Conservation (phyloP, 768 basidiomycete genomes). For the Fomitopsis pulvina region DNA sequence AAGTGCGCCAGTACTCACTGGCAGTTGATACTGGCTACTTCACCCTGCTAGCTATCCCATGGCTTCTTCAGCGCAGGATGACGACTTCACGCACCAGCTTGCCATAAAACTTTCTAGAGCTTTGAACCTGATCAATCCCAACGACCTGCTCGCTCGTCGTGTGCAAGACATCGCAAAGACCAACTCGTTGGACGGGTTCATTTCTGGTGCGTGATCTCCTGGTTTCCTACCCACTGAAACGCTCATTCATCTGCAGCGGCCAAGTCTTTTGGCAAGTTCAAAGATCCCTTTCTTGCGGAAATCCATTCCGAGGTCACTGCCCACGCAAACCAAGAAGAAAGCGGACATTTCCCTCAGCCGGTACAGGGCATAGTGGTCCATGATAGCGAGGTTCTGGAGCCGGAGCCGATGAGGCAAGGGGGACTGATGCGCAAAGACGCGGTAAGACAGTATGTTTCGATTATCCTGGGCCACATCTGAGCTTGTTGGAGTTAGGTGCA, state of each 20-base stretch:
- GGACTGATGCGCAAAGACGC: conserved; percentile 67
- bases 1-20: too few relatives aligned
- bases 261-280: conserved; percentile 80
- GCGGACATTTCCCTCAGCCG: conserved; percentile 41
- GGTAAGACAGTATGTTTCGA: conserved; percentile 29
- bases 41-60: too few relatives aligned
- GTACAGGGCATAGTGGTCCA: conserved; percentile 73
- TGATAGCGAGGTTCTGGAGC: conserved; percentile 78
- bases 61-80: conserved; percentile 12
- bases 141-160: conserved; percentile 71
- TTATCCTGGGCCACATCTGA: background rate
- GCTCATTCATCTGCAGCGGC: conserved; percentile 41
- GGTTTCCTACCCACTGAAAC: background rate
- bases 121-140: conserved; percentile 76
- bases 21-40: too few relatives aligned
- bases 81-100: conserved; percentile 58
- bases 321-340: conserved; percentile 59
- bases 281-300: conserved; percentile 69
- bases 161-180: conserved; percentile 78
- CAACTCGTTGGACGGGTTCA: conserved; percentile 57
- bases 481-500: conserved; percentile 48
- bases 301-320: conserved; percentile 74
- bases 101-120: conserved; percentile 77
- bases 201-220: conserved; percentile 43
- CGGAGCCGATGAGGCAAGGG: conserved; percentile 70